phyloP scores from a whole-genome alignment of 1,284 basidiomycete species.

The Uromyces viciae-fabae region DNA sequence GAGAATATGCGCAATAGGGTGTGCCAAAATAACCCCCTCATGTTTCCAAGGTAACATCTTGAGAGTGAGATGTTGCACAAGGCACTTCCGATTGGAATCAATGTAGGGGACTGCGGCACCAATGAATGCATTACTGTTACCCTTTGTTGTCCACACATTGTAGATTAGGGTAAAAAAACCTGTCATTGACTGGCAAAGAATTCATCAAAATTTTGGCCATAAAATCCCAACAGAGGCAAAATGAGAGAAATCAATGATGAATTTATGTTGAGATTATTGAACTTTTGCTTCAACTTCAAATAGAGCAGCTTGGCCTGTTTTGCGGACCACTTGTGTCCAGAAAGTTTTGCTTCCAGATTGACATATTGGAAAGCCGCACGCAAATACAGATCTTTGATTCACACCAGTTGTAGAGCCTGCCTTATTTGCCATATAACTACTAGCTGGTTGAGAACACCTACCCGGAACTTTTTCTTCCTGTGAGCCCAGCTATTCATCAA shows the following conservation, averaged over 20 bases:
- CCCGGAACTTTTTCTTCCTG: too few species aligned
- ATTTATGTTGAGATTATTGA: not conserved
- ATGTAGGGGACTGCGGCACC: not conserved
- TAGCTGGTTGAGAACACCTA: not conserved
- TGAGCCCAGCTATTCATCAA: too few species aligned
- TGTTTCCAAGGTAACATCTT: slow-evolving; percentile 8
- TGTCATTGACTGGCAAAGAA: not conserved
- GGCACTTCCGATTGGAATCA: not conserved
- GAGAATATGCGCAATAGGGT: not conserved
- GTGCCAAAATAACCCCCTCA: not conserved
- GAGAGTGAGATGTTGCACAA: not conserved
- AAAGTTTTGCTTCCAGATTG: not conserved
- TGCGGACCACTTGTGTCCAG: not conserved
- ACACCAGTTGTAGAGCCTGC: not conserved
- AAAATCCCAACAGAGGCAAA: not conserved
- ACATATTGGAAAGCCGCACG: not conserved
- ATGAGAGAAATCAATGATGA: not conserved
- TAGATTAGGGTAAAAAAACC: slow-evolving; percentile 1
- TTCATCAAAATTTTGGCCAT: not conserved
- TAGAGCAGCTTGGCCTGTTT: not conserved
- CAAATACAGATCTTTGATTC: not conserved
- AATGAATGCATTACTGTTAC: not conserved
- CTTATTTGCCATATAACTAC: not conserved
- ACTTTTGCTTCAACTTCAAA: not conserved
- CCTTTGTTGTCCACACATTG: not conserved